Evolutionary conservation across 148 eudicot species (phyloP).

Genomic region (Vaccinium vitisidaea): DNA sequence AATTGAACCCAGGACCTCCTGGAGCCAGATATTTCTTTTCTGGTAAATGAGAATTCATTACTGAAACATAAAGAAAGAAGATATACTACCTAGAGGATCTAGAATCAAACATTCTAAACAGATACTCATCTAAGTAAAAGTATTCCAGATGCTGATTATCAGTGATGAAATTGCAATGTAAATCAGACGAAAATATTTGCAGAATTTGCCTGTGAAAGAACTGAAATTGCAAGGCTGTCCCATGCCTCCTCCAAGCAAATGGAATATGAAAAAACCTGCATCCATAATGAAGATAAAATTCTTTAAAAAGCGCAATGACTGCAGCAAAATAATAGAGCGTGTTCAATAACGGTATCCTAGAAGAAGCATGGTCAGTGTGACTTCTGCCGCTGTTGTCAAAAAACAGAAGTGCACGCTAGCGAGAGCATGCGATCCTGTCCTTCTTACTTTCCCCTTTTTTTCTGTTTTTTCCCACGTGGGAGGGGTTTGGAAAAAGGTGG

Average conservation of each 20-base stretch:
- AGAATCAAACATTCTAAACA: background rate
- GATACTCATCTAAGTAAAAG: background rate
- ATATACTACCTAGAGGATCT: background rate
- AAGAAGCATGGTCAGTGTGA: background rate
- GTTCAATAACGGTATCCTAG: background rate
- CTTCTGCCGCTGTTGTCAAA: background rate
- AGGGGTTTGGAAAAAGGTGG: background rate
- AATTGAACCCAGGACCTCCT: background rate
- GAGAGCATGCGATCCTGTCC: background rate
- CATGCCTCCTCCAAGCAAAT: conserved; percentile 68
- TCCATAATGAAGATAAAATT: conserved; percentile 15
- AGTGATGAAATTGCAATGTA: background rate
- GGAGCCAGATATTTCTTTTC: background rate
- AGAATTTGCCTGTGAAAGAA: conserved; percentile 66
- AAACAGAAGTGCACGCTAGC: background rate
- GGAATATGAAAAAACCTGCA: conserved; percentile 75
- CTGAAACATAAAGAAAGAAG: background rate
- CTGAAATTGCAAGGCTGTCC: conserved; percentile 69
- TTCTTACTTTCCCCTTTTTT: too few species aligned
- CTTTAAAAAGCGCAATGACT: background rate
- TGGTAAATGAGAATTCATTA: background rate
- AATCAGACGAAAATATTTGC: conserved; percentile 1
- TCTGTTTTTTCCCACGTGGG: background rate
- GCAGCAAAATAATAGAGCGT: background rate
- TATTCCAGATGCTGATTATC: background rate